A percentile compares a stretch with the other conserved stretches of the same genome.
These are phyloP conservation scores for Brassica napus DNA, from an alignment of 345 rosid genomes.

Conservation along the genomic window DNA sequence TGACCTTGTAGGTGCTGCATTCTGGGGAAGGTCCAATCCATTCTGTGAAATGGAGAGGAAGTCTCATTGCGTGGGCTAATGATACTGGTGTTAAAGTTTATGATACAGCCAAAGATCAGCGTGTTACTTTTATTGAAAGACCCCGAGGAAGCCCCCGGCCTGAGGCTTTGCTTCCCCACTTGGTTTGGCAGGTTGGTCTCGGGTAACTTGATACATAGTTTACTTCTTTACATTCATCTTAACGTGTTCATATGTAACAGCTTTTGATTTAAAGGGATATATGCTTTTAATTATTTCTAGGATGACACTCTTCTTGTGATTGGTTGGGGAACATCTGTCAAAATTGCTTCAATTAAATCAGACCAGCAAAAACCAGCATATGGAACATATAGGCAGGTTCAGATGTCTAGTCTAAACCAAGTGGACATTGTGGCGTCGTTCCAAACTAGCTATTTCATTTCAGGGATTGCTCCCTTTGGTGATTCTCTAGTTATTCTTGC, in stretches of 20 bases:
- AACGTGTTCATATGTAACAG: background rate
- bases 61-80: slow-evolving; percentile 99
- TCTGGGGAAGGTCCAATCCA: slow-evolving; percentile 99
- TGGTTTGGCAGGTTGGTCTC: slow-evolving; percentile 95
- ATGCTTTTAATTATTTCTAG: slow-evolving; percentile 45
- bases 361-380: slow-evolving; percentile 50
- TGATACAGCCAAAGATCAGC: slow-evolving; percentile 87
- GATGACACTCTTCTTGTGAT: slow-evolving; percentile 91
- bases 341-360: slow-evolving; percentile 85
- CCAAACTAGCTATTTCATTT: slow-evolving; percentile 95
- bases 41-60: slow-evolving; percentile 85
- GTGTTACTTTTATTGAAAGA: slow-evolving; percentile 90
- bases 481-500: slow-evolving; percentile 98
- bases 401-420: slow-evolving; percentile 63
- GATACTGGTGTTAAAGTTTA: slow-evolving; percentile 95
- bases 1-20: slow-evolving; percentile 69
- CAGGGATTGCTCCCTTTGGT: slow-evolving; percentile 99
- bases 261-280: background rate
- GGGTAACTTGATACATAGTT: background rate
- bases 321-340: slow-evolving; percentile 94
- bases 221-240: background rate
- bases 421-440: slow-evolving; percentile 98
- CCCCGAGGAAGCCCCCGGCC: slow-evolving; percentile 93
- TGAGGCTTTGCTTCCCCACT: slow-evolving; percentile 85
- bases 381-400: slow-evolving; percentile 62